Conservation (phyloP, 1,284 basidiomycete genomes). For the Ganoderma boninense region DNA sequence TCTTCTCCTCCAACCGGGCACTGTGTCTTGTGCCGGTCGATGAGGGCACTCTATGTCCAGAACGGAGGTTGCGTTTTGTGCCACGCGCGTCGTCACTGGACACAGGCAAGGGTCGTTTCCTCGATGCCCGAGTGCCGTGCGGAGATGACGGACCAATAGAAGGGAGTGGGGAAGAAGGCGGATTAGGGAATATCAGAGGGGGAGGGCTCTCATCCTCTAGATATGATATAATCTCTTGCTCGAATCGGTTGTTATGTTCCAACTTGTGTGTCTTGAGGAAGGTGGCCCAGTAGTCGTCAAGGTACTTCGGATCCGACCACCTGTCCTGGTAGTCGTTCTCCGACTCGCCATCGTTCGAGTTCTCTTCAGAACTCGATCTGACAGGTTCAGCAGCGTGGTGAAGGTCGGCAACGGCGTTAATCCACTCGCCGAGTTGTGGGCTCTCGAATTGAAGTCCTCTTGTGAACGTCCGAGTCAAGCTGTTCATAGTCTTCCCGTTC, state of each 20-base stretch:
- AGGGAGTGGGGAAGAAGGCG: neutral
- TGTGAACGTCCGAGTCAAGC: neutral
- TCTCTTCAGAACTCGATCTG: neutral
- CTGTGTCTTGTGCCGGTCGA: neutral
- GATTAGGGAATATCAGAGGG: neutral
- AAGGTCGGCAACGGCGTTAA: constrained; percentile 6
- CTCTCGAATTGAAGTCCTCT: neutral
- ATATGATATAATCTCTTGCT: neutral
- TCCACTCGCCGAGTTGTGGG: neutral
- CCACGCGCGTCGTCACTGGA: neutral
- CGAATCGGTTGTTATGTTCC: constrained; percentile 10
- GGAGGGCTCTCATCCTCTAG: neutral
- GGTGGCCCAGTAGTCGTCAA: constrained; percentile 17
- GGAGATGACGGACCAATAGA: too few species aligned
- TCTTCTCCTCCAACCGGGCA: neutral
- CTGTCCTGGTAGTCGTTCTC: neutral
- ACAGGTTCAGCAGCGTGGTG: neutral
- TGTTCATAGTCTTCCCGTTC: neutral
- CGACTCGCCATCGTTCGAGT: neutral
- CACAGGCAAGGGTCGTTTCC: neutral
- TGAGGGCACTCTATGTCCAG: neutral
- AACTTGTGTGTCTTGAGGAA: constrained; percentile 13
- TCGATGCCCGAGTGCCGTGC: neutral
- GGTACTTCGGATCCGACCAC: constrained; percentile 8
- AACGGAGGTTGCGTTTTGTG: neutral